phyloP scores from a whole-genome alignment of 495 filamentous ascomycete genomes.

The Neurospora intermedia region DNA sequence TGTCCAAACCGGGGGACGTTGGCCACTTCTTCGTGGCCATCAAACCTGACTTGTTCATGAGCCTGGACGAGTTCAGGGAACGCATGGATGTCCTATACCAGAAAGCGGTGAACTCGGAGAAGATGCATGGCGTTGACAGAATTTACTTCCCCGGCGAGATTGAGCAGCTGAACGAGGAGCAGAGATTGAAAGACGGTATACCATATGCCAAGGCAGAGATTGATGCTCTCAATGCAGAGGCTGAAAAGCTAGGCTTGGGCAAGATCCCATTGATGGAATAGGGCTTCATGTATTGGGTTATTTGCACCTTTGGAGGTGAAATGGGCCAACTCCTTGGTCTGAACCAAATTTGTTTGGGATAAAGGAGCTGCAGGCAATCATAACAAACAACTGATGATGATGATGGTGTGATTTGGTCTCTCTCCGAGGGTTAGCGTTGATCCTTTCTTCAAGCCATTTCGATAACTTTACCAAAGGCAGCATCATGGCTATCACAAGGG shows the following conservation, averaged over 20 bases:
- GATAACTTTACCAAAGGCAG: background rate
- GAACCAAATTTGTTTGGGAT: background rate
- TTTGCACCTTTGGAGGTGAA: background rate
- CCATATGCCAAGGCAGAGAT: constrained; percentile 57
- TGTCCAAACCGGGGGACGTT: constrained; percentile 54
- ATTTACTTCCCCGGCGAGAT: constrained; percentile 77
- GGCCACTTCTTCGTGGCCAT: constrained; percentile 68
- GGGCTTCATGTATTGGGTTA: background rate
- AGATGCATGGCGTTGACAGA: constrained; percentile 57
- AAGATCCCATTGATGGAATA: background rate
- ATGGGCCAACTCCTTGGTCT: background rate
- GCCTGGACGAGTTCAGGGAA: constrained; percentile 52
- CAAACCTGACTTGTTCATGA: constrained; percentile 69
- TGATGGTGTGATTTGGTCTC: background rate
- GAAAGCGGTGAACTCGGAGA: constrained; percentile 51
- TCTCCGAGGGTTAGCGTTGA: background rate
- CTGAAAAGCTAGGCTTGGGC: constrained; percentile 39
- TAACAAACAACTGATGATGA: background rate
- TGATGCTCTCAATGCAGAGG: constrained; percentile 55
- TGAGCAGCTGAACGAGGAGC: constrained; percentile 50
- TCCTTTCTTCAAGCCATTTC: background rate
- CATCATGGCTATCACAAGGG: background rate
- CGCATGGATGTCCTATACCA: constrained; percentile 63
- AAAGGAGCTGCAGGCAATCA: background rate
- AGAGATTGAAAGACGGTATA: constrained; percentile 48